Base-by-base conservation (phyloP, 306 rosid genomes). In the Cercis canadensis region DNA sequence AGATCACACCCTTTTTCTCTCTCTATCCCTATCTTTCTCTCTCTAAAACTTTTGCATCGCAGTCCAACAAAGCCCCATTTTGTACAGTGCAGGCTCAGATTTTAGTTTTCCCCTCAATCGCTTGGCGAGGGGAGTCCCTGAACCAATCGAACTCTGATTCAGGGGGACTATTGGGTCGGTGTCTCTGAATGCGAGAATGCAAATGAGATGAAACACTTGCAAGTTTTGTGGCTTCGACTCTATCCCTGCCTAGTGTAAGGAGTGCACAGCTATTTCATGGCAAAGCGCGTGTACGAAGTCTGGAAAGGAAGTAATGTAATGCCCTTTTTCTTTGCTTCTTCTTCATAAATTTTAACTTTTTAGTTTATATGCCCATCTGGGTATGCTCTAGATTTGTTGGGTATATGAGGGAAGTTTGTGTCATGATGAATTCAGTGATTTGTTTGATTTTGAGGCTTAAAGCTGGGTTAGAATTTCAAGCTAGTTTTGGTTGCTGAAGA, bases 251-350 rank as follows among this genome's bases (percentile, higher is more conserved):
- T 75, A 86, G 86, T 70, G 41, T 53, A 29, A 17, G 15, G 70
- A 36, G 62, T 62, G 69, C 65, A 41, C 34, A 41, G 34, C 57
- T 62, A 39, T 24, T 79, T 72, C 85, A 92, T 92, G 97, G 96
- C 96, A 11, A 87, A 82, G 92, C 98, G 96, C 88, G 96, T 90
- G 57, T 87, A 88, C 82, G 87, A 92, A 88, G 89, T 81, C 73
- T 92, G 98, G 97, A 88, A 85, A 85, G 97, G 97, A 81, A 87
- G 90, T 81, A 92, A 92, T 81, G 98, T 92, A 78, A 87, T 92
- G 54, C 50, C 56, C 66, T 36, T 58, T 57, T 18, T 40, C 57
- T 11, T n/a, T n/a, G n/a, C 46, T 69, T 43, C 57, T 44, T 76
- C 54, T 6, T 12, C 56, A 19, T 37, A 47, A 53, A 57, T 57